phyloP scores from a whole-genome alignment of 2,329 filamentous ascomycete genomes.

The Diplodia mutila region DNA sequence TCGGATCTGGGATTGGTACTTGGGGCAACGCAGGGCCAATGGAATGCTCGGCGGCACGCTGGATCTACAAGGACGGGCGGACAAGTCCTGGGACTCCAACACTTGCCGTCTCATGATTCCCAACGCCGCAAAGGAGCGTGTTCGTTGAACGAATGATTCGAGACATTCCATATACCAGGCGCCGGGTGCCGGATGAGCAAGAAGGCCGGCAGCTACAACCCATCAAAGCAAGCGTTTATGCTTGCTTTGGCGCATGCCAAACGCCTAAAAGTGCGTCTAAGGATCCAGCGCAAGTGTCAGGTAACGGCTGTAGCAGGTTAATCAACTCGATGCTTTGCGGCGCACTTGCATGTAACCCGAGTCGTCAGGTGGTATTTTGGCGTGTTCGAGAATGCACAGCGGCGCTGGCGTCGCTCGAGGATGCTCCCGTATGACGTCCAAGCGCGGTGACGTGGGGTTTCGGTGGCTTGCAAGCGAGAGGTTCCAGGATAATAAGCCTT shows the following conservation, averaged over 20 bases:
- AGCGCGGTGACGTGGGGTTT: slow-evolving; percentile 5
- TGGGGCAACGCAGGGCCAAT: slow-evolving; percentile 5
- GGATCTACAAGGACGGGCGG: background rate
- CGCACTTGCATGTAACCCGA: slow-evolving; percentile 5
- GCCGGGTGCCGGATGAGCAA: background rate
- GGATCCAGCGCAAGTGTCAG: background rate
- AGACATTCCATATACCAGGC: background rate
- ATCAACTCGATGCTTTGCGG: background rate
- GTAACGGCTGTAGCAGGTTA: slow-evolving; percentile 8
- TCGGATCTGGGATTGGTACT: slow-evolving; percentile 10
- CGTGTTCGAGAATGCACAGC: background rate
- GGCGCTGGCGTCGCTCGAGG: slow-evolving; percentile 16
- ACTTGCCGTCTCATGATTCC: slow-evolving; percentile 12
- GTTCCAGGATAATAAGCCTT: background rate
- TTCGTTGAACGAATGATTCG: background rate
- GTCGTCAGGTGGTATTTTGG: background rate
- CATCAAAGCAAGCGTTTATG: background rate
- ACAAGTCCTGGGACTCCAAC: background rate
- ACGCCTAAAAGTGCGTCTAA: background rate
- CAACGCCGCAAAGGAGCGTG: background rate
- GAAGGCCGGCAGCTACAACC: background rate
- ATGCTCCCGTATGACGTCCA: background rate
- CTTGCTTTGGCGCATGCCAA: slow-evolving; percentile 10
- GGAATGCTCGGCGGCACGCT: background rate
- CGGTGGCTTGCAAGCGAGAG: slow-evolving; percentile 12